A percentile compares a stretch with the other conserved stretches of the same genome.
Conservation (phyloP, 306 rosid genomes). For the Trifolium dubium region DNA sequence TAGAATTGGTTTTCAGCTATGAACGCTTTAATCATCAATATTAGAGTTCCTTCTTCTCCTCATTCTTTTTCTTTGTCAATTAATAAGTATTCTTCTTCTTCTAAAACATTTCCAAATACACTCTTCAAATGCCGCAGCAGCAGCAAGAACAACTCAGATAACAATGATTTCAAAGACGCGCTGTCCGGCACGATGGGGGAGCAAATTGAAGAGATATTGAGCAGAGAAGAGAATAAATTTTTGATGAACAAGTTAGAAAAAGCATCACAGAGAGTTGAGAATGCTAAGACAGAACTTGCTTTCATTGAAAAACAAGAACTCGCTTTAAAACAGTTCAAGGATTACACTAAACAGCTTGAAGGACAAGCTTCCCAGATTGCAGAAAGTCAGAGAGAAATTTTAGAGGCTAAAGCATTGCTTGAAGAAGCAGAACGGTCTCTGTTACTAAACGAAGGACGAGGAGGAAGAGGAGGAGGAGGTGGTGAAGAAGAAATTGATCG, state of each 20-base stretch:
- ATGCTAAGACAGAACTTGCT: constrained; percentile 9
- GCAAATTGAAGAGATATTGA: background rate
- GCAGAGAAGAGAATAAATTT: constrained; percentile 5
- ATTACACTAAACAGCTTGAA: constrained; percentile 12
- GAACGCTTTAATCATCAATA: background rate
- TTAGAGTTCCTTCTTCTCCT: background rate
- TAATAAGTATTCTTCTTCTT: too few species aligned
- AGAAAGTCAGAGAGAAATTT: constrained; percentile 81
- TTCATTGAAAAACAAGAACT: constrained; percentile 12
- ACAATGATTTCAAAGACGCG: background rate
- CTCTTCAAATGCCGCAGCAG: background rate
- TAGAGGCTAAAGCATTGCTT: constrained; percentile 71
- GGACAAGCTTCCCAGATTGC: constrained; percentile 53
- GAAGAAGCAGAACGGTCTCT: constrained; percentile 79
- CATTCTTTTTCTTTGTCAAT: background rate
- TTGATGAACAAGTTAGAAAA: background rate
- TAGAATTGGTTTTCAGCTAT: too few species aligned
- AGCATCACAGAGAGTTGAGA: constrained; percentile 16
- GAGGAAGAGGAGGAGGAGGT: background rate
- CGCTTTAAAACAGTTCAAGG: background rate
- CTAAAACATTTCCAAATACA: background rate
- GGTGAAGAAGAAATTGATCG: constrained; percentile 36
- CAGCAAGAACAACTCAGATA: background rate
- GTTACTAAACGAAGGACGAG: constrained; percentile 40
- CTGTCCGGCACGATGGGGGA: background rate